These are phyloP conservation scores for Rutstroemia sydowiana DNA, from an alignment of 2,329 filamentous ascomycete genomes.

Conservation along the genomic window DNA sequence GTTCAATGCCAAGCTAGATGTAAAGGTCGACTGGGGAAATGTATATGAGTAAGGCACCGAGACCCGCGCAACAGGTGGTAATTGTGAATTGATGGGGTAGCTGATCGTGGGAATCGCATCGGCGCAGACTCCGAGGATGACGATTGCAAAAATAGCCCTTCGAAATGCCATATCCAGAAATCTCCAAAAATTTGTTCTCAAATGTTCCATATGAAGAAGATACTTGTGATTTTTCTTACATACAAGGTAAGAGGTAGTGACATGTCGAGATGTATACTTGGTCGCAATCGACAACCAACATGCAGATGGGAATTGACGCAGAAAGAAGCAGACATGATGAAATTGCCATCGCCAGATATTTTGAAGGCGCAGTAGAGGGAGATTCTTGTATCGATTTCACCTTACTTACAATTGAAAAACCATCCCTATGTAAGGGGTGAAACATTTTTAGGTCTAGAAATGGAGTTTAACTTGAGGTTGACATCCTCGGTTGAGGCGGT, in stretches of 20 bases:
- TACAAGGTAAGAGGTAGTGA: conserved; percentile 3
- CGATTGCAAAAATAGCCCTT: conserved; percentile 11
- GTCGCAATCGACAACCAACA: conserved; percentile 8
- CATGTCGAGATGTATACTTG: conserved; percentile 9
- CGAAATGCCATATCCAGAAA: conserved; percentile 20
- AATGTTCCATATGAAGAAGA: conserved; percentile 7
- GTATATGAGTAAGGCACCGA: conserved; percentile 60
- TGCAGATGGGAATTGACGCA: conserved; percentile 7
- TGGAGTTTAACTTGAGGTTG: neutral
- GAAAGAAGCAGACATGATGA: conserved; percentile 8
- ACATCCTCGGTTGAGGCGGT: conserved; percentile 9
- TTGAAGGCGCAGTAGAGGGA: conserved; percentile 21
- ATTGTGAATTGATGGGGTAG: conserved; percentile 78
- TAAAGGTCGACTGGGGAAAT: conserved; percentile 69
- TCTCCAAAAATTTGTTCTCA: conserved; percentile 5
- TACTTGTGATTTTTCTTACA: conserved; percentile 10
- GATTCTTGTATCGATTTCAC: conserved; percentile 18
- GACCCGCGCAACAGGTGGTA: conserved; percentile 70
- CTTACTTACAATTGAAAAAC: conserved; percentile 22
- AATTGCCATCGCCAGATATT: conserved; percentile 18
- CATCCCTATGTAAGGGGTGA: conserved; percentile 23
- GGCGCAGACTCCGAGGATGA: conserved; percentile 16
- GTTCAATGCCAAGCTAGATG: conserved; percentile 48
- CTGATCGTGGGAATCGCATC: conserved; percentile 34
- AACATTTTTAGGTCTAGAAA: neutral